Percentiles rank a stretch among this genome's conserved stretches.
Evolutionary conservation across 73 alveolate species (phyloP).

Genomic region (Breviolum minutum): DNA sequence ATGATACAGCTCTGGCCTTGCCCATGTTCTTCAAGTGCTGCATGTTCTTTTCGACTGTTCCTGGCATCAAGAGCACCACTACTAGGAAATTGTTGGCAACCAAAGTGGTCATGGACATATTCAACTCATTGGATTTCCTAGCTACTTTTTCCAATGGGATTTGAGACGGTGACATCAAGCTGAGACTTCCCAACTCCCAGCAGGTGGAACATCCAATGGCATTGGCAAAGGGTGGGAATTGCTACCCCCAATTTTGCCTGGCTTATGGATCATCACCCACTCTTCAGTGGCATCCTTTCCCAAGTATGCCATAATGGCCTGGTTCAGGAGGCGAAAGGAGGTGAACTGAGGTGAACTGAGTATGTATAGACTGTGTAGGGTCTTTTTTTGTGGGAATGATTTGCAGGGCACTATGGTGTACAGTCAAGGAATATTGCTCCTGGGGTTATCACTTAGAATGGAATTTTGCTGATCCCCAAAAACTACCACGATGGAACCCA

Average conservation of each 20-base stretch:
- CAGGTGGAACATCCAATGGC: too few relatives aligned
- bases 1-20: constrained; percentile 19
- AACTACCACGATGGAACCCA: too few relatives aligned
- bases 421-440: too few relatives aligned
- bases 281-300: constrained; percentile 94
- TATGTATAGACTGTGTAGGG: too few relatives aligned
- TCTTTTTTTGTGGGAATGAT: too few relatives aligned
- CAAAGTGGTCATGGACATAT: neutral
- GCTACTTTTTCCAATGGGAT: too few relatives aligned
- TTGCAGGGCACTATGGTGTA: too few relatives aligned
- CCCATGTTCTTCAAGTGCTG: constrained; percentile 93
- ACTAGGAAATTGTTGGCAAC: neutral
- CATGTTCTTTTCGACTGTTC: constrained; percentile 74
- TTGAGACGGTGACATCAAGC: too few relatives aligned
- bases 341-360: neutral
- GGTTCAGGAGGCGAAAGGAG: neutral
- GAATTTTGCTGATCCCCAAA: too few relatives aligned
- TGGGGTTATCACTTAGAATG: too few relatives aligned
- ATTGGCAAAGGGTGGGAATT: neutral
- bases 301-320: constrained; percentile 83
- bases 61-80: neutral
- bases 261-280: constrained; percentile 95
- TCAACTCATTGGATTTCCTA: too few relatives aligned
- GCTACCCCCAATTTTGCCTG: constrained; percentile 2
- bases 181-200: too few relatives aligned